Evolutionary conservation across 176 grass and related monocot species (phyloP).

Genomic region (Juncus inflexus): DNA sequence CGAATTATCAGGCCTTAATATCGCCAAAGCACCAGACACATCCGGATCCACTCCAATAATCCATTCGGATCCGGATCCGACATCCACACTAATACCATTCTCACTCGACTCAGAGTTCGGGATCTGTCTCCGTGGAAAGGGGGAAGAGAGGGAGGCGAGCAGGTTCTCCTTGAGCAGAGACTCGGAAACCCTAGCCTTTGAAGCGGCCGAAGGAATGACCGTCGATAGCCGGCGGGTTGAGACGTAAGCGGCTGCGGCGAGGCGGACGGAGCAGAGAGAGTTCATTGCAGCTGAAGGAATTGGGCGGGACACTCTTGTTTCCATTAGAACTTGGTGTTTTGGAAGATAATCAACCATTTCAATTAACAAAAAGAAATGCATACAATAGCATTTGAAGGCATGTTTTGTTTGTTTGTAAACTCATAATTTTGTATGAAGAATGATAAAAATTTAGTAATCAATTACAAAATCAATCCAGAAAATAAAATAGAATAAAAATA

Average conservation of each 20-base stretch:
- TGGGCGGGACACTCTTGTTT: background rate
- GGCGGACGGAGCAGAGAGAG: slow-evolving; percentile 4
- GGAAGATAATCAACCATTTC: background rate
- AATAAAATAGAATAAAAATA: too few species aligned
- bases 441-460: background rate
- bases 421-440: background rate
- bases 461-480: too few species aligned
- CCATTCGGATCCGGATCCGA: slow-evolving; percentile 39
- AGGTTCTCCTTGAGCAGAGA: slow-evolving; percentile 48
- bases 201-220: slow-evolving; percentile 3
- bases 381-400: background rate
- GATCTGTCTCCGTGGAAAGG: slow-evolving; percentile 24
- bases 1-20: slow-evolving; percentile 54
- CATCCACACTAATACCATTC: background rate
- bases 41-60: slow-evolving; percentile 82
- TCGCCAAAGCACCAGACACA: slow-evolving; percentile 54
- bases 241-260: background rate
- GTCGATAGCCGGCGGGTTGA: slow-evolving; percentile 5
- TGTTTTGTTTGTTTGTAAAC: background rate
- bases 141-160: slow-evolving; percentile 72
- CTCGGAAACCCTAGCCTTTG: slow-evolving; percentile 40
- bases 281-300: slow-evolving; percentile 6
- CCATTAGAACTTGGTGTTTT: background rate
- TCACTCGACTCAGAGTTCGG: background rate
- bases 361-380: background rate